Evolutionary conservation across 129 eudicot species (phyloP).

Genomic region (Centrapalus pauciflorus): DNA sequence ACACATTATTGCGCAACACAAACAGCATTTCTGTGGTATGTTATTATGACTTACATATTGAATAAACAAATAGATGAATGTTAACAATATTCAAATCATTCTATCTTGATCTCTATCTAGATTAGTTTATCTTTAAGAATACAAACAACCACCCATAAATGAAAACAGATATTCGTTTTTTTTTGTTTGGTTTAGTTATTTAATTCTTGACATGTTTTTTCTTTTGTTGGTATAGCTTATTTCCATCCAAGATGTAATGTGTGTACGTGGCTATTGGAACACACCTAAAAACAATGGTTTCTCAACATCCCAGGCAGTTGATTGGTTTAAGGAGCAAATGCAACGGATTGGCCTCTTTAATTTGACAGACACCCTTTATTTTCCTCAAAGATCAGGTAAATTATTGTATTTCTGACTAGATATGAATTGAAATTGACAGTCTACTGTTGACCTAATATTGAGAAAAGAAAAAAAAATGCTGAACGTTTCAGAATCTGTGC

Average conservation of each 20-base stretch:
- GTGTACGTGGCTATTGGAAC: conserved; percentile 93
- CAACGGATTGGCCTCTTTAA: conserved; percentile 47
- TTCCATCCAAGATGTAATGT: conserved; percentile 50
- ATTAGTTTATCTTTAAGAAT: background rate
- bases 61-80: background rate
- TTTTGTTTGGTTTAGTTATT: background rate
- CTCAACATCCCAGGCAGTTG: conserved; percentile 36
- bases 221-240: conserved; percentile 47
- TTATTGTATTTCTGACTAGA: background rate
- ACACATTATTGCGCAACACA: conserved; percentile 71
- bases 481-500: conserved; percentile 45
- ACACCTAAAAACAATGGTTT: conserved; percentile 44
- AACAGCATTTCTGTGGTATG: conserved; percentile 75
- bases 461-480: background rate
- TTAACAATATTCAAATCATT: background rate
- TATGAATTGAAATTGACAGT: background rate
- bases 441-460: too few relatives aligned
- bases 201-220: conserved; percentile 13
- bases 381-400: conserved; percentile 63
- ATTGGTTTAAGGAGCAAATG: conserved; percentile 63
- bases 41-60: background rate
- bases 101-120: background rate
- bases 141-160: background rate
- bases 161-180: background rate
- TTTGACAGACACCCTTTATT: conserved; percentile 62